phyloP scores from a whole-genome alignment of 1,139 yeast species.

The Geotrichum reessii region DNA sequence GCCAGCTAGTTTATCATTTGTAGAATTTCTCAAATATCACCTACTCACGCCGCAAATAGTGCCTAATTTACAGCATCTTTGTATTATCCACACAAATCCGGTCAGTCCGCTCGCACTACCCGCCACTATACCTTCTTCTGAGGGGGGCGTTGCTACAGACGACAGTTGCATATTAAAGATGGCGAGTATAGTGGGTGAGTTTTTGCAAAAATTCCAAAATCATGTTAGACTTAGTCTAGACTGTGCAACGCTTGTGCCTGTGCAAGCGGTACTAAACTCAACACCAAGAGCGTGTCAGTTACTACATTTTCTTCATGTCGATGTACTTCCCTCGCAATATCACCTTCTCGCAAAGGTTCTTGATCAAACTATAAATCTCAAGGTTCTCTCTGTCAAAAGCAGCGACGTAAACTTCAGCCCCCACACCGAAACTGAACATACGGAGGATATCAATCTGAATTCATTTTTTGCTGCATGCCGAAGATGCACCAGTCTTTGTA shows the following conservation, averaged over 20 bases:
- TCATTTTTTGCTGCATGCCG: background rate
- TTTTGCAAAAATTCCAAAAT: background rate
- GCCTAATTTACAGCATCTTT: constrained; percentile 7
- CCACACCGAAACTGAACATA: background rate
- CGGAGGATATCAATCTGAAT: background rate
- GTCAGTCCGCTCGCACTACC: background rate
- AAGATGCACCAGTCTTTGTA: background rate
- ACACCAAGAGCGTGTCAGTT: background rate
- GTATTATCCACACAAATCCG: constrained; percentile 7
- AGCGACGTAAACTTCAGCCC: background rate
- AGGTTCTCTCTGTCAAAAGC: constrained; percentile 5
- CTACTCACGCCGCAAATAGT: constrained; percentile 5
- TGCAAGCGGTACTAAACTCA: constrained; percentile 1
- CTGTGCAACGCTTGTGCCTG: constrained; percentile 6
- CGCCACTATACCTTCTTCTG: background rate
- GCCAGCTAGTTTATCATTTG: background rate
- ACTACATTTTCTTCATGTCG: constrained; percentile 8
- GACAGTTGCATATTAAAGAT: background rate
- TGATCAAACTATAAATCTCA: background rate
- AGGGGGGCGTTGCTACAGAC: background rate
- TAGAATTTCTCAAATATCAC: constrained; percentile 2
- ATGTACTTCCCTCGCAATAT: constrained; percentile 1
- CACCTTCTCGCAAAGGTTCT: background rate
- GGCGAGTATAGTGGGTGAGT: constrained; percentile 4
- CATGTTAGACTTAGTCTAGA: constrained; percentile 7